phyloP scores from a whole-genome alignment of 2,329 filamentous ascomycete species.

The Claviceps monticola region DNA sequence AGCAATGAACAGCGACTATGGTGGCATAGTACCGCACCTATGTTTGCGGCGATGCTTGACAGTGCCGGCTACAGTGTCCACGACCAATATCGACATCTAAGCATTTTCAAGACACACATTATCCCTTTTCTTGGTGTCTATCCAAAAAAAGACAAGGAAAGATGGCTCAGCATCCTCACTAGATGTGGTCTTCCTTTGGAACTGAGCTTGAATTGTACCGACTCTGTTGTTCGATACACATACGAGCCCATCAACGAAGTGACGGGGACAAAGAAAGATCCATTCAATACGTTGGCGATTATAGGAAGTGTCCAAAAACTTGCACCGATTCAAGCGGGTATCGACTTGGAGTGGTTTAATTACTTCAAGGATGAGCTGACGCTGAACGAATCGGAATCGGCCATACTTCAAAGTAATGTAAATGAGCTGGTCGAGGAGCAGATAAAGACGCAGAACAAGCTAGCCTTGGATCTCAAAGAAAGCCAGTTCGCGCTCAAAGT shows the following conservation, averaged over 20 bases:
- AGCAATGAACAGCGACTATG: neutral
- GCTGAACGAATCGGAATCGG: neutral
- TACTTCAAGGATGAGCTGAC: slow-evolving; percentile 1
- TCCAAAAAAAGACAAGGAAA: neutral
- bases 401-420: neutral
- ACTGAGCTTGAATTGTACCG: neutral
- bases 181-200: slow-evolving; percentile 1
- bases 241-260: neutral
- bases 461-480: neutral
- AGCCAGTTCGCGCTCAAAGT: neutral
- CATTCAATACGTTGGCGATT: neutral
- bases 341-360: neutral
- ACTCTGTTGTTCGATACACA: slow-evolving; percentile 1
- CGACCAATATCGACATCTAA: neutral
- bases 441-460: neutral
- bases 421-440: neutral
- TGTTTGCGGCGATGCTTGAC: neutral
- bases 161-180: neutral
- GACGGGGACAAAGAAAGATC: neutral
- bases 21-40: slow-evolving; percentile 3
- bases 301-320: neutral
- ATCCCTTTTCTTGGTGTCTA: neutral
- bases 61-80: neutral
- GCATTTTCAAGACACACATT: neutral
- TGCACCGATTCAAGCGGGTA: neutral